Evolutionary conservation across 805 yeast species (phyloP).

Genomic region (Pichia nakasei): DNA sequence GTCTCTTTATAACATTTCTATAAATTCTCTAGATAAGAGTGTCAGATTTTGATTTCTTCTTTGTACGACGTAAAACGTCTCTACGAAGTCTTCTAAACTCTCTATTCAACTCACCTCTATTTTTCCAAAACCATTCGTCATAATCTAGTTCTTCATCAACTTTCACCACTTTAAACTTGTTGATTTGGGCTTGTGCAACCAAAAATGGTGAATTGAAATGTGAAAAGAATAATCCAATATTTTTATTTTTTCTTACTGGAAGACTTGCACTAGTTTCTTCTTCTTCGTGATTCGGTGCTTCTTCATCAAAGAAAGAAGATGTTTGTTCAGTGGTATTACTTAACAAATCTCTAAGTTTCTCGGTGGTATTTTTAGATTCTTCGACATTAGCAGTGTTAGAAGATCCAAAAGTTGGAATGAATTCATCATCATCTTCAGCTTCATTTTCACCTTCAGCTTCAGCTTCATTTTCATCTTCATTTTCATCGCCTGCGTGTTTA

Average conservation of each 20-base stretch:
- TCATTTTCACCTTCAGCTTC: conserved; percentile 1
- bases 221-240: conserved; percentile 62
- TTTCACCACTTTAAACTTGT: conserved; percentile 39
- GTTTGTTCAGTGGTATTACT: conserved; percentile 27
- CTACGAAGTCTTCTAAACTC: conserved; percentile 67
- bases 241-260: conserved; percentile 31
- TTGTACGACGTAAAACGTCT: conserved; percentile 56
- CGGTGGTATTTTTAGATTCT: conserved; percentile 39
- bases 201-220: conserved; percentile 84
- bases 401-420: conserved; percentile 45
- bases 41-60: conserved; percentile 30
- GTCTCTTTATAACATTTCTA: background rate
- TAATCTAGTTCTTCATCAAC: conserved; percentile 35
- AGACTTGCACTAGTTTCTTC: background rate
- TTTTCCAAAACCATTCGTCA: conserved; percentile 73
- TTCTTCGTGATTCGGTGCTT: background rate
- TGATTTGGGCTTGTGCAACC: conserved; percentile 73
- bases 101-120: conserved; percentile 71
- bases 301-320: background rate
- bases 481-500: no score
- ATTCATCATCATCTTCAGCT: conserved; percentile 36
- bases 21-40: background rate
- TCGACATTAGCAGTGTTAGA: conserved; percentile 1
- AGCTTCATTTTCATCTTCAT: no score
- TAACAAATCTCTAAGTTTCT: conserved; percentile 52